These are phyloP conservation scores for Pseudogymnoascus sp. DNA, from an alignment of 2,329 filamentous ascomycete genomes.

Conservation along the genomic window DNA sequence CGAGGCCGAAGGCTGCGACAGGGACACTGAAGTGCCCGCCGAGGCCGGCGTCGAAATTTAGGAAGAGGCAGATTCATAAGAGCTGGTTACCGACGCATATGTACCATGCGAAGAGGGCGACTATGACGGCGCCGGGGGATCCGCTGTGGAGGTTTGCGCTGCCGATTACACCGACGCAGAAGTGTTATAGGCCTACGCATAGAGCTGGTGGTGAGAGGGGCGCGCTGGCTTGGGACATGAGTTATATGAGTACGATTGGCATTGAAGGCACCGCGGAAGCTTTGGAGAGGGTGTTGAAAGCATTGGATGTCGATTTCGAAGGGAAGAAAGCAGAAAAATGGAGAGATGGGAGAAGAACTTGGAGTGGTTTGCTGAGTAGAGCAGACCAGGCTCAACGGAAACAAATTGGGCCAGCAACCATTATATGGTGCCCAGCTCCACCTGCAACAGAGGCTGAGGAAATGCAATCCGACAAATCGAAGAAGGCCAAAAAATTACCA, in stretches of 20 bases:
- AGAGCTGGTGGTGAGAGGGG: conserved; percentile 68
- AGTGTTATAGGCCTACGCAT: conserved; percentile 83
- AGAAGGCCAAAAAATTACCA: conserved; percentile 34
- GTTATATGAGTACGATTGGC: conserved; percentile 82
- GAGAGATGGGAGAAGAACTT: conserved; percentile 53
- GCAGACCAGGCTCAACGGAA: conserved; percentile 45
- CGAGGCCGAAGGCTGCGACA: conserved; percentile 61
- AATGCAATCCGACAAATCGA: conserved; percentile 19
- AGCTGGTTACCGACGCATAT: conserved; percentile 92
- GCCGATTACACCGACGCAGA: conserved; percentile 77
- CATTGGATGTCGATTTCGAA: conserved; percentile 54
- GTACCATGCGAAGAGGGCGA: conserved; percentile 87
- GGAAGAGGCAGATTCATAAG: conserved; percentile 79
- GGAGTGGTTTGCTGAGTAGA: conserved; percentile 51
- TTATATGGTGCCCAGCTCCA: conserved; percentile 62
- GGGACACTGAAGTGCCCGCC: conserved; percentile 60
- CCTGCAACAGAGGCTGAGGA: conserved; percentile 18
- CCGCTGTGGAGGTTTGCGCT: conserved; percentile 88
- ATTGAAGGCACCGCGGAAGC: conserved; percentile 60
- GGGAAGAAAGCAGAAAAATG: conserved; percentile 61
- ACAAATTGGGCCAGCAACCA: conserved; percentile 63
- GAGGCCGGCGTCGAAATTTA: conserved; percentile 61
- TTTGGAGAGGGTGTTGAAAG: conserved; percentile 58
- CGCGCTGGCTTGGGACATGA: conserved; percentile 84
- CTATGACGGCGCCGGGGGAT: conserved; percentile 71